Percentiles rank a stretch among this genome's conserved stretches.
Evolutionary conservation across 306 rosid genomes (phyloP).

Genomic region (Medicago truncatula): DNA sequence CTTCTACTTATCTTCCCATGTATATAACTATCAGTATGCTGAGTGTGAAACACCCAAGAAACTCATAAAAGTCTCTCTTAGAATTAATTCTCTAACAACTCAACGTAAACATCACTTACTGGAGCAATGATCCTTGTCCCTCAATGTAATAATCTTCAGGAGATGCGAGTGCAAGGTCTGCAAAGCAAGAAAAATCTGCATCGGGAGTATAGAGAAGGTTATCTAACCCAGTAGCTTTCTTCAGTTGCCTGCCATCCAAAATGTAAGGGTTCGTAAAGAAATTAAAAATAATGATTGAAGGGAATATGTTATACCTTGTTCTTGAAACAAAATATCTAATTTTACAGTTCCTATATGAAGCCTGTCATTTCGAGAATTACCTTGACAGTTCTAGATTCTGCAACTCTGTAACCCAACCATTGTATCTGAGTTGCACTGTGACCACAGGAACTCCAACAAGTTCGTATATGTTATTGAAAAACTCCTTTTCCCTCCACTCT

Average conservation of each 20-base stretch:
- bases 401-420: constrained; percentile 98
- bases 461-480: constrained; percentile 83
- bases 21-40: constrained; percentile 16
- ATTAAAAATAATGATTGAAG: constrained; percentile 26
- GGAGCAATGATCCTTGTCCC: constrained; percentile 98
- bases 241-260: constrained; percentile 68
- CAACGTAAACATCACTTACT: constrained; percentile 59
- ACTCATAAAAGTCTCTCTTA: constrained; percentile 15
- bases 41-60: not conserved
- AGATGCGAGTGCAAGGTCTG: constrained; percentile 91
- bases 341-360: constrained; percentile 22
- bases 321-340: constrained; percentile 19
- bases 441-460: constrained; percentile 97
- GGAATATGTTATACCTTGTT: constrained; percentile 5
- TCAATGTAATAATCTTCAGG: constrained; percentile 92
- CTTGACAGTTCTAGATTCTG: constrained; percentile 94
- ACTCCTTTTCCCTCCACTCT: constrained; percentile 79
- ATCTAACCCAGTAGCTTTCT: constrained; percentile 84
- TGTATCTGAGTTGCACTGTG: constrained; percentile 97
- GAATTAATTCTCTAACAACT: constrained; percentile 14
- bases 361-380: constrained; percentile 52
- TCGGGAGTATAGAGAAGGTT: constrained; percentile 98
- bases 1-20: not conserved
- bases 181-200: constrained; percentile 99
- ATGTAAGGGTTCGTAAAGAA: constrained; percentile 47